Evolutionary conservation across 345 rosid species (phyloP).

Genomic region (Hibiscus trionum): DNA sequence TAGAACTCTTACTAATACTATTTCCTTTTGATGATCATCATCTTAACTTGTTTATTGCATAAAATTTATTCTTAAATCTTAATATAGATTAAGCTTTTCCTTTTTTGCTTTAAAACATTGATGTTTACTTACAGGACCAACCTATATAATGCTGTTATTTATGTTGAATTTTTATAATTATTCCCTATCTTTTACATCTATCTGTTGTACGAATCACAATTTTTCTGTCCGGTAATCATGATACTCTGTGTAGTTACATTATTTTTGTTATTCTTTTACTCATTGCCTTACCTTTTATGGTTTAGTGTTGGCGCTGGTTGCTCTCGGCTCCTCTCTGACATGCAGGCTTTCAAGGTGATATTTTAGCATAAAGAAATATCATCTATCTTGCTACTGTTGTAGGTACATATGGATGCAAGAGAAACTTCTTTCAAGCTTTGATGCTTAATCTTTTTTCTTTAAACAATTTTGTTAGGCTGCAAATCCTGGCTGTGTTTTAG

Average conservation of each 20-base stretch:
- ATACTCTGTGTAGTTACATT: not conserved
- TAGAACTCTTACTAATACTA: not conserved
- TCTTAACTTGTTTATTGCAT: not conserved
- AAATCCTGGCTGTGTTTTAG: slow-evolving; percentile 94
- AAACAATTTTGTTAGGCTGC: slow-evolving; percentile 54
- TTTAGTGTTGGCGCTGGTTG: slow-evolving; percentile 98
- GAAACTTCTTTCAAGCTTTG: not conserved
- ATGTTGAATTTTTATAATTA: not conserved
- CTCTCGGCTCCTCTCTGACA: slow-evolving; percentile 95
- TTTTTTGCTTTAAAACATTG: not conserved
- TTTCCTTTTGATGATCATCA: not conserved
- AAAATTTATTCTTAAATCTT: not conserved
- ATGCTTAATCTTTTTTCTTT: not conserved
- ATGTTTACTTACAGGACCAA: not conserved
- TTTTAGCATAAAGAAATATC: slow-evolving; percentile 2
- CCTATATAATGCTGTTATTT: not conserved
- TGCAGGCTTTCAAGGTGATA: slow-evolving; percentile 97
- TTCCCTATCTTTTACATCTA: not conserved
- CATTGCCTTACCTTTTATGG: slow-evolving; percentile 19
- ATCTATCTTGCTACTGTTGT: slow-evolving; percentile 1
- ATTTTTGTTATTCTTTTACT: not conserved
- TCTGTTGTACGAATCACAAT: not conserved
- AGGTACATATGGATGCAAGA: not conserved
- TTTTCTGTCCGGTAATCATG: not conserved
- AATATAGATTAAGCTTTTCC: not conserved